These are phyloP conservation scores for Penicillium paradoxum DNA, from an alignment of 495 filamentous ascomycete genomes.

Conservation along the genomic window DNA sequence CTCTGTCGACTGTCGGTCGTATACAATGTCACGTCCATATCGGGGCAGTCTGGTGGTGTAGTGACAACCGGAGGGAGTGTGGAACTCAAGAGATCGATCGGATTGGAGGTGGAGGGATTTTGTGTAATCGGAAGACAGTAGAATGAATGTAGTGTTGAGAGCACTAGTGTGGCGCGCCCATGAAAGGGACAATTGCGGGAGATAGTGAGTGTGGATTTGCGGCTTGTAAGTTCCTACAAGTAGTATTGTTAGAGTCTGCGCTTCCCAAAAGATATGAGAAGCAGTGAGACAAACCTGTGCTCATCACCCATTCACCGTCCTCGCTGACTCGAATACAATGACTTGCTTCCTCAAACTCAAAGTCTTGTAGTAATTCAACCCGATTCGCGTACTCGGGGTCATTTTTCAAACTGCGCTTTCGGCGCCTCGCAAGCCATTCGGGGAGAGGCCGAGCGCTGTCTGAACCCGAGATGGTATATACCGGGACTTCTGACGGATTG, in stretches of 20 bases:
- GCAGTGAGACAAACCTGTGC: slow-evolving; percentile 62
- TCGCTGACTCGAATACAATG: slow-evolving; percentile 85
- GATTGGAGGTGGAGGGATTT: slow-evolving; percentile 92
- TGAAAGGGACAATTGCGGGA: slow-evolving; percentile 87
- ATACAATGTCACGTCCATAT: slow-evolving; percentile 86
- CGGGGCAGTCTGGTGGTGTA: slow-evolving; percentile 82
- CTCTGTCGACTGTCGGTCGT: slow-evolving; percentile 80
- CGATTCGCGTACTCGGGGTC: slow-evolving; percentile 90
- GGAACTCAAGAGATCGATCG: slow-evolving; percentile 89
- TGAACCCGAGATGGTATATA: slow-evolving; percentile 93
- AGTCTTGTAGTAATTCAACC: slow-evolving; percentile 93
- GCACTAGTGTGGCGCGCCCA: slow-evolving; percentile 89
- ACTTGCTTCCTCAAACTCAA: slow-evolving; percentile 98
- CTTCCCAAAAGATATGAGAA: background rate
- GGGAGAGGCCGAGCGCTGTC: slow-evolving; percentile 86
- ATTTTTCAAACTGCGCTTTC: slow-evolving; percentile 89
- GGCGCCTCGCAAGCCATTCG: slow-evolving; percentile 87
- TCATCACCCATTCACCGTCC: slow-evolving; percentile 98
- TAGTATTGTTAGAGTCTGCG: slow-evolving; percentile 13
- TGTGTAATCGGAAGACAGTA: slow-evolving; percentile 90
- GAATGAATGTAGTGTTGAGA: slow-evolving; percentile 87
- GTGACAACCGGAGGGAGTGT: slow-evolving; percentile 84
- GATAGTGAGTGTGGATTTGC: slow-evolving; percentile 92
- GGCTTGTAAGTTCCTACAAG: slow-evolving; percentile 78
- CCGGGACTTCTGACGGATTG: slow-evolving; percentile 80